Percentiles rank a stretch among this genome's conserved stretches.
These are phyloP conservation scores for Geotrichum citri-aurantii DNA, from an alignment of 1,139 yeast species.

Conservation along the genomic window DNA sequence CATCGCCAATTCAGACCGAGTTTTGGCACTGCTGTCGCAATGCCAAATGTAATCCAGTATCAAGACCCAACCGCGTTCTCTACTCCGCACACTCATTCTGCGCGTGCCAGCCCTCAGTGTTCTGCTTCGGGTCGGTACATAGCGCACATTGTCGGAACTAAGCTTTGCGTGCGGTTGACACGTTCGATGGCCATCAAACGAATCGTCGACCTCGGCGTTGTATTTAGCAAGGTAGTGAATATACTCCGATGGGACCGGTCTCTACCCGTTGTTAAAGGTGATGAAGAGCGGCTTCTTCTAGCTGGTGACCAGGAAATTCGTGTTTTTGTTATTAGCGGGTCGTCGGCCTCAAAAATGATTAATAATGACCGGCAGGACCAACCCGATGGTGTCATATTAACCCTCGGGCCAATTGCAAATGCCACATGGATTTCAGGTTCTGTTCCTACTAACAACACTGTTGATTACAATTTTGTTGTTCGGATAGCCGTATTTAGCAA, in stretches of 20 bases:
- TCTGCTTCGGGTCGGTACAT: constrained; percentile 9
- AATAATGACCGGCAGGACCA: background rate
- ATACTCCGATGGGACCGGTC: constrained; percentile 7
- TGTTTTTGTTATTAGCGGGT: constrained; percentile 1
- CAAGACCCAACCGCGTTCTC: background rate
- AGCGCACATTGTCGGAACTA: constrained; percentile 7
- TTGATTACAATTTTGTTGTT: constrained; percentile 5
- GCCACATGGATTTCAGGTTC: constrained; percentile 12
- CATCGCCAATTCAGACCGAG: background rate
- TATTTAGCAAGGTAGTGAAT: constrained; percentile 1
- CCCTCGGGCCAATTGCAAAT: constrained; percentile 6
- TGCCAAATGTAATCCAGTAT: background rate
- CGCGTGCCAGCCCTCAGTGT: constrained; percentile 1
- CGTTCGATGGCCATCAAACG: constrained; percentile 10
- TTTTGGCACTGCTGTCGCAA: background rate
- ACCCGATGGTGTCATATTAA: constrained; percentile 8
- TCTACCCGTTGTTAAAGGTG: background rate
- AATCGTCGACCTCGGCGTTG: constrained; percentile 9
- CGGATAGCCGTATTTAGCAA: constrained; percentile 10
- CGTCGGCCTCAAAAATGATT: background rate
- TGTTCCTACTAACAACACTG: background rate
- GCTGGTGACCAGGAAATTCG: constrained; percentile 7
- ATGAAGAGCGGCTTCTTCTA: constrained; percentile 8
- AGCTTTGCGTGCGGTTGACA: constrained; percentile 8
- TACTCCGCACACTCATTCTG: background rate